These are phyloP conservation scores for Tuber magnatum DNA, from an alignment of 495 filamentous ascomycete species.

Conservation along the genomic window DNA sequence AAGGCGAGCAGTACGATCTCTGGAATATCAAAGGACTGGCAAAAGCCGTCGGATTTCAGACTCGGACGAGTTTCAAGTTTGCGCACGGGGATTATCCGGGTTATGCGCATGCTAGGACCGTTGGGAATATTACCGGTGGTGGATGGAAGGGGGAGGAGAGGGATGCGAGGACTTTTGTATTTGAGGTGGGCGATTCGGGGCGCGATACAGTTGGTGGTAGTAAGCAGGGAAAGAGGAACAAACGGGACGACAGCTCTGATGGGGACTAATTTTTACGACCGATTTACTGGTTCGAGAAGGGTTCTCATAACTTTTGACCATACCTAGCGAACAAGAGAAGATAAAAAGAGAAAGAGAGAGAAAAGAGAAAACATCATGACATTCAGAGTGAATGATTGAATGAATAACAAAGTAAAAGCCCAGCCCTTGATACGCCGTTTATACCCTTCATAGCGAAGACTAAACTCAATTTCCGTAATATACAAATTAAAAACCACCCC, in stretches of 20 bases:
- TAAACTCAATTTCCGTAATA: neutral
- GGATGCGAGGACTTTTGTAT: constrained; percentile 67
- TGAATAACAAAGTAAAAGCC: neutral
- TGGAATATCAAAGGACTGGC: constrained; percentile 90
- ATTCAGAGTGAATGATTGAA: neutral
- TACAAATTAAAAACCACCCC: neutral
- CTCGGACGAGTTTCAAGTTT: constrained; percentile 72
- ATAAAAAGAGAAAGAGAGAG: neutral
- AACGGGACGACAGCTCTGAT: constrained; percentile 38
- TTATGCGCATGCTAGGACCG: constrained; percentile 79
- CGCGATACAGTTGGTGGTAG: constrained; percentile 38
- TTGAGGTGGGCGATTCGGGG: constrained; percentile 48
- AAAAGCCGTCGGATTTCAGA: constrained; percentile 65
- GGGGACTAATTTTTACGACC: constrained; percentile 48
- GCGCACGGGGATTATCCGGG: constrained; percentile 66
- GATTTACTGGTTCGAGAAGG: constrained; percentile 4
- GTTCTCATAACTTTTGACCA: constrained; percentile 4
- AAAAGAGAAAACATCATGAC: neutral
- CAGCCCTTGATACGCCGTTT: neutral
- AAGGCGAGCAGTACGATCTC: constrained; percentile 83
- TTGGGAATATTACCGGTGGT: constrained; percentile 56
- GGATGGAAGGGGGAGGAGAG: constrained; percentile 76
- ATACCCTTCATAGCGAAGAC: neutral
- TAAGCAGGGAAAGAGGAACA: constrained; percentile 23
- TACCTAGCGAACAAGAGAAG: constrained; percentile 1